Conservation (phyloP, 225 moss, liverwort and hornwort genomes). For the Antitrichia curtipendula region DNA sequence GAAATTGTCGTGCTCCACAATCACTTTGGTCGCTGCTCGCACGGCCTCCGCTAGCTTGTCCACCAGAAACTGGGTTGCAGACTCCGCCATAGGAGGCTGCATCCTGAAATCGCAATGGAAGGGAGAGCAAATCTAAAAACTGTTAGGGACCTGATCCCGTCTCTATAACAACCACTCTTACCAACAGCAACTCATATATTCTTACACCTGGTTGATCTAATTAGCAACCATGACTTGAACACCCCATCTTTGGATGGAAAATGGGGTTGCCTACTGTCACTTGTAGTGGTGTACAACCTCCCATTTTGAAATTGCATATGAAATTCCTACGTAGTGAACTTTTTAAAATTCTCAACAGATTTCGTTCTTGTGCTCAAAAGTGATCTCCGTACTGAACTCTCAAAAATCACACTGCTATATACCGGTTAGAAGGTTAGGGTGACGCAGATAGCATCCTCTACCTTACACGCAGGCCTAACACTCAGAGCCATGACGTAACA, state of each 20-base stretch:
- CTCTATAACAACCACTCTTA: too few relatives aligned
- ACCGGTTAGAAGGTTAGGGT: neutral
- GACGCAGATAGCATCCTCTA: neutral
- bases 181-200: neutral
- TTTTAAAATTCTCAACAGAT: neutral
- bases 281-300: neutral
- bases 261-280: neutral
- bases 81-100: conserved; percentile 51
- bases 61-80: conserved; percentile 43
- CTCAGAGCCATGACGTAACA: neutral
- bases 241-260: neutral
- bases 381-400: neutral
- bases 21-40: conserved; percentile 26
- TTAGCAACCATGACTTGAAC: neutral
- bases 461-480: neutral
- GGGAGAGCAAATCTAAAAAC: neutral
- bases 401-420: neutral
- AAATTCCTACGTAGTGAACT: neutral
- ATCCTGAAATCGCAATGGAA: conserved; percentile 2
- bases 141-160: neutral
- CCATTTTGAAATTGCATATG: neutral
- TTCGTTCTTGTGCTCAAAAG: neutral
- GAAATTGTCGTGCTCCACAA: conserved; percentile 48
- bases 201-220: neutral
- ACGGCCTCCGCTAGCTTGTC: conserved; percentile 38